Conservation (phyloP, 129 eudicot species). For the Centrapalus pauciflorus region DNA sequence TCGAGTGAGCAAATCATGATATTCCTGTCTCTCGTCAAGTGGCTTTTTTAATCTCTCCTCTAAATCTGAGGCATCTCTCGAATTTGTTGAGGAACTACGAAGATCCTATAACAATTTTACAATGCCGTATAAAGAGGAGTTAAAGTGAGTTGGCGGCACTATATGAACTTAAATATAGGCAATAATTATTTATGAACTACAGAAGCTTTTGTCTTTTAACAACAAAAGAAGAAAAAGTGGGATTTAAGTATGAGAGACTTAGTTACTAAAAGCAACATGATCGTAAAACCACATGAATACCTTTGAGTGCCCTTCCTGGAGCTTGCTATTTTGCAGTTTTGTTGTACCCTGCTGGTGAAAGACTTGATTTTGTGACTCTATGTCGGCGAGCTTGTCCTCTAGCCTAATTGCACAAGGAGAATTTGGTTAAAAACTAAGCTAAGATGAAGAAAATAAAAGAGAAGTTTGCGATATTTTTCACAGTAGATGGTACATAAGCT, state of each 20-base stretch:
- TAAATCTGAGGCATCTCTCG: constrained; percentile 44
- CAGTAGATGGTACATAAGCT: too few relatives aligned
- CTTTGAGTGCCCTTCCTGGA: constrained; percentile 68
- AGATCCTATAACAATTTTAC: constrained; percentile 47
- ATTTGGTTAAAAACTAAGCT: neutral
- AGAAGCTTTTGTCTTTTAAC: constrained; percentile 34
- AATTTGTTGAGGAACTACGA: constrained; percentile 55
- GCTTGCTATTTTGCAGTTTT: constrained; percentile 57
- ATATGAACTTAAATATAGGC: neutral
- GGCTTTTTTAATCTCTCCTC: constrained; percentile 81
- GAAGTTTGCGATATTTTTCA: too few relatives aligned
- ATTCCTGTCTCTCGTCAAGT: constrained; percentile 84
- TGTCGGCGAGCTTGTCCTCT: constrained; percentile 67
- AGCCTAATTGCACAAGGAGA: constrained; percentile 42
- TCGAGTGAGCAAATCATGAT: constrained; percentile 83
- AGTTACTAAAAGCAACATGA: neutral
- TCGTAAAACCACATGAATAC: constrained; percentile 29
- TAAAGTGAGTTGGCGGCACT: neutral
- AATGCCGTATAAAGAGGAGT: constrained; percentile 9
- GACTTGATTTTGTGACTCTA: constrained; percentile 82
- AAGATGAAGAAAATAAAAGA: neutral
- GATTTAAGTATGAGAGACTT: constrained; percentile 2
- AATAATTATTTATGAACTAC: neutral
- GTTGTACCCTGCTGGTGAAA: constrained; percentile 77
- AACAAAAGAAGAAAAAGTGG: neutral